Evolutionary conservation across 805 yeast genomes (phyloP).

Genomic region (Naumovozyma castellii): DNA sequence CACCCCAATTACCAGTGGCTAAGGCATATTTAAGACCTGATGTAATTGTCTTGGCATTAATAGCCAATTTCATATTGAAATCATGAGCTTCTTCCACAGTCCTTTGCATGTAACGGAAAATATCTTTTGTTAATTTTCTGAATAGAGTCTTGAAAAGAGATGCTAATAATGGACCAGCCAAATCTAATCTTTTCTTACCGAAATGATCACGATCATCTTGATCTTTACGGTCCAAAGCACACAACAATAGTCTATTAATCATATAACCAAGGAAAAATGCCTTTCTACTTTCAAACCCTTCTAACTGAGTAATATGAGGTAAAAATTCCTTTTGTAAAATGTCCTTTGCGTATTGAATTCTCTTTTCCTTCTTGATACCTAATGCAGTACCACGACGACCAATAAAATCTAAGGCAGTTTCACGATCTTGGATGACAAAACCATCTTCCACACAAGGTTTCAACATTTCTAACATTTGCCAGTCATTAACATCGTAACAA

Average conservation of each 20-base stretch:
- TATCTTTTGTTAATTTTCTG: slow-evolving; percentile 91
- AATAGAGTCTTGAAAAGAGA: slow-evolving; percentile 89
- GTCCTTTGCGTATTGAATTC: slow-evolving; percentile 96
- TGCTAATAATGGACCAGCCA: slow-evolving; percentile 96
- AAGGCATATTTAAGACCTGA: slow-evolving; percentile 94
- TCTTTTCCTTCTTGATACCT: slow-evolving; percentile 94
- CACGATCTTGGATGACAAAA: slow-evolving; percentile 94
- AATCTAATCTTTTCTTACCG: slow-evolving; percentile 95
- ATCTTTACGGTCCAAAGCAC: slow-evolving; percentile 95
- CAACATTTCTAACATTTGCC: slow-evolving; percentile 99
- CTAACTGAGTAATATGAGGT: slow-evolving; percentile 95
- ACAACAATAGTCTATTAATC: slow-evolving; percentile 87
- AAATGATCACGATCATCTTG: slow-evolving; percentile 99
- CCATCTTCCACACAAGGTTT: slow-evolving; percentile 99
- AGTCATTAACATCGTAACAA: slow-evolving; percentile 93
- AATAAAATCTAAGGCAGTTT: slow-evolving; percentile 93
- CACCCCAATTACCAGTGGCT: slow-evolving; percentile 99
- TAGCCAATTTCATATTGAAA: slow-evolving; percentile 92
- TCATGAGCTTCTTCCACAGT: slow-evolving; percentile 97
- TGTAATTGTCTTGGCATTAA: slow-evolving; percentile 92
- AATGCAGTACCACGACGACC: slow-evolving; percentile 97
- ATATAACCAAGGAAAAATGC: slow-evolving; percentile 96
- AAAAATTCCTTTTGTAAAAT: slow-evolving; percentile 90
- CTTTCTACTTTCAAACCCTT: slow-evolving; percentile 93
- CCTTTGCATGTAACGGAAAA: slow-evolving; percentile 96